Evolutionary conservation across 768 basidiomycete species (phyloP), one percentile per base, ranked within the genome.

Genomic region (Rhizopogon vulgaris): DNA sequence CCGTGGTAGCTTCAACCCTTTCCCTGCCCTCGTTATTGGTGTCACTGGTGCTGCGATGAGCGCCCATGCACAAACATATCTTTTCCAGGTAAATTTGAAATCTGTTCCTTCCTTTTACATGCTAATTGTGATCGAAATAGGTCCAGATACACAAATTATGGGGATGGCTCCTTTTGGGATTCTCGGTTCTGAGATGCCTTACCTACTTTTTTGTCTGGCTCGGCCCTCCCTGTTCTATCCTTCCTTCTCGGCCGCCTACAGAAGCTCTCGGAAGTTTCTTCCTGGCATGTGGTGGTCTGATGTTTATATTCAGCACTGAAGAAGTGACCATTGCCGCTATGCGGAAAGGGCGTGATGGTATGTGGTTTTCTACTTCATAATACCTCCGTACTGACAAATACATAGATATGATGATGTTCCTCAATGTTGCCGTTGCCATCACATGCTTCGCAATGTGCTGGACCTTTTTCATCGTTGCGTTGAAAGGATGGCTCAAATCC

Each of bases 141-240:
- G 92, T 96, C 38, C 83, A 93, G 64, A 87, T 97, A 48, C 95
- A 98, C 67, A 67, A 77, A 30, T 75, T 97, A 3, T 98, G 95
- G 95, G 95, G 95, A 42, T 84, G 82, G 69, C 74, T 94, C 22
- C 82, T 98, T 12, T 76, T 85, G 50, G 86, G 73, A 4, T 93
- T 87, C 64, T 79, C 89, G 5, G 73, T 89, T 7, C 71, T 94
- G 54, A 80, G 95, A 48, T 90, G 86, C 63, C 60, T 94, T 37
- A 97, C 94, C 1, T 98, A 97, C 66, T 90, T 94, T 72, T 93
- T 97, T 80, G 76, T 95, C 38, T 97, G 89, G 89, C 75, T 94
- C 41, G 75, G 78, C 27, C 94, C 94, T 11, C 87, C 91, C 6
- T 77, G 78, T 11, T 92, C 90, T 2, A 75, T 85, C n/a, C 78